phyloP scores from a whole-genome alignment of 2,329 filamentous ascomycete species.

The Aquanectria penicillioides region DNA sequence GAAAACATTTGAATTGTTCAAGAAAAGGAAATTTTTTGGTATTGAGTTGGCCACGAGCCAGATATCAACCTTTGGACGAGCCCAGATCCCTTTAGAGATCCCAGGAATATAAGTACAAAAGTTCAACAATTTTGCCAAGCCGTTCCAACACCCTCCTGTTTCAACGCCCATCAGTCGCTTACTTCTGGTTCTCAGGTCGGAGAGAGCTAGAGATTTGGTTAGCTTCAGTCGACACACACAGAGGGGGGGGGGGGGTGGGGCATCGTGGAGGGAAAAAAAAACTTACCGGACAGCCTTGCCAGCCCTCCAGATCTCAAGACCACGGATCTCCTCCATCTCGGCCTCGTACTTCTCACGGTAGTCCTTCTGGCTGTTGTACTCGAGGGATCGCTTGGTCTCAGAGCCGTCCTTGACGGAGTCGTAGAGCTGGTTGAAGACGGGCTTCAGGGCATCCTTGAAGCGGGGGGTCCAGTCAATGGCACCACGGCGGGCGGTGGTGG shows the following conservation, averaged over 20 bases:
- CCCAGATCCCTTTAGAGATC: slow-evolving; percentile 36
- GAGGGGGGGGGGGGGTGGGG: background rate
- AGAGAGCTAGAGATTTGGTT: slow-evolving; percentile 65
- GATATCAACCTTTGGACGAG: slow-evolving; percentile 42
- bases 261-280: too few relatives aligned
- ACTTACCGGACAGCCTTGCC: slow-evolving; percentile 93
- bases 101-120: slow-evolving; percentile 43
- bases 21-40: slow-evolving; percentile 26
- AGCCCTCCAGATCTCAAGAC: slow-evolving; percentile 98
- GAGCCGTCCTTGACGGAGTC: slow-evolving; percentile 89
- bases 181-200: slow-evolving; percentile 88
- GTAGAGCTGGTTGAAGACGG: slow-evolving; percentile 98
- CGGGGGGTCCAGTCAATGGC: slow-evolving; percentile 97
- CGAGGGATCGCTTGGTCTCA: slow-evolving; percentile 95
- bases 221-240: slow-evolving; percentile 17
- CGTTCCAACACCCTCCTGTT: slow-evolving; percentile 33
- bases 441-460: slow-evolving; percentile 99
- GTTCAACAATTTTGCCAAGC: slow-evolving; percentile 34
- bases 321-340: slow-evolving; percentile 98
- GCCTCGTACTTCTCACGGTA: slow-evolving; percentile 98
- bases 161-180: slow-evolving; percentile 47
- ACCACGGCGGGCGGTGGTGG: slow-evolving; percentile 96
- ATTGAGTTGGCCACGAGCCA: slow-evolving; percentile 21
- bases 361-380: slow-evolving; percentile 95
- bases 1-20: too few relatives aligned